Base-by-base conservation (phyloP, 176 grass and related monocot species). In the Olyra latifolia region DNA sequence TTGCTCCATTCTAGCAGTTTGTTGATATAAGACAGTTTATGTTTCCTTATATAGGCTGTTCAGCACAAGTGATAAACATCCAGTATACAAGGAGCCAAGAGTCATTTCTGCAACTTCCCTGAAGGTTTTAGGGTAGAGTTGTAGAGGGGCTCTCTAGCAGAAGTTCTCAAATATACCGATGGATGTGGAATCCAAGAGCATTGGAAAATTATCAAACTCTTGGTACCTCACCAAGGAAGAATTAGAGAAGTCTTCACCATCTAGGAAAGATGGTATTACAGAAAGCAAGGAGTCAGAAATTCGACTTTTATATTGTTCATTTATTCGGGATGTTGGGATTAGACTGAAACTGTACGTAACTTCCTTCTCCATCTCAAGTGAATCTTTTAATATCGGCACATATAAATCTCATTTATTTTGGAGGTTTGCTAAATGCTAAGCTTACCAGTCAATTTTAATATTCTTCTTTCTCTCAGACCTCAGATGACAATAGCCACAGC, bases 201-300 rank as follows among this genome's bases (percentile, higher is more conserved):
- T 40, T 86, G 63, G 76, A 25, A 39, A 83, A 43, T 52, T 57
- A 61, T 82, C 48, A 66, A 65, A 70, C 40, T 88, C 77, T 41
- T 91, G 94, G 94, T 91, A 87, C 83, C 93, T 93, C 49, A 88
- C 68, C 55, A 87, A 35, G 62, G 81, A 93, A 72, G 65, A 91
- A 68, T 61, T 93, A 76, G 91, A 93, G 71, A 91, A 91, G 6
- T 71, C 81, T 44, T 94, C 89, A 1, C 84, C 82, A 47, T 93
- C 89, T 48, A 81, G 91, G 64, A 82, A 73, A 81, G 94, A 97
- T 77, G 91, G 94, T 42, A 93, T 97, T 75, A 79, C 80, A 54
- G 28, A 35, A 38, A 82, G 17, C 62, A 86, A 85, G 23, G 94
- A 97, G 67, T 88, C 83, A 45, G 80, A 93, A 79, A 70, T 87